Evolutionary conservation across 2,329 filamentous ascomycete species (phyloP), one percentile per base, ranked within the genome.

Genomic region (Talaromyces sp.): DNA sequence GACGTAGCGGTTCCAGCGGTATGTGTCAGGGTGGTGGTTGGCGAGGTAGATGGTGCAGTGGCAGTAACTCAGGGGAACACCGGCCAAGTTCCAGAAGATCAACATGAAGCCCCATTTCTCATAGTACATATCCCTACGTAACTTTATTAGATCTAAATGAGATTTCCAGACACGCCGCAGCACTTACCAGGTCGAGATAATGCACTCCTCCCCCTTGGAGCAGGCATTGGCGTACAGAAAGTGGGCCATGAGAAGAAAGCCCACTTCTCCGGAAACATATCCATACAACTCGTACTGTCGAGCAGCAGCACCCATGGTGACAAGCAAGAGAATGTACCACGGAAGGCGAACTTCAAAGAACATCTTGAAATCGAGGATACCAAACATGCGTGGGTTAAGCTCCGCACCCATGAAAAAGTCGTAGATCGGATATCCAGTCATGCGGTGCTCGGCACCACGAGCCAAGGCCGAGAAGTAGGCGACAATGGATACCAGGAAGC

Each of bases 71-170:
- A 96, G 83, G 14, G 92, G 92, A 30, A 96, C 92, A 67, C 92
- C 92, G 54, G 92, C 92, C 74, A 96, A 82, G 78, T 96, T 96
- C 92, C 92, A 96, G 85, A 96, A 96, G 76, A 96, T 96, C 67
- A 96, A 85, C 92, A 96, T 96, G 82, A 96, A 96, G 58, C 92
- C 92, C 86, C 91, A 93, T 80, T 96, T 96, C 82, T 96, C 92
- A 70, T 92, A 94, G 82, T 96, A 96, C 89, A 96, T 96, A 71
- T 96, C 92, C 89, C 84, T 86, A 2, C 23, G 59, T n/a, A 33
- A 51, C 30, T 60, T 61, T 47, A 47, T 47, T 50, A 27, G 34
- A 36, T 40, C n/a, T 30, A n/a, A 57, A 68, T 60, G 55, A 2
- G 36, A 54, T 34, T 40, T 40, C 5, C 3, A 27, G 16, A 23